Conservation (phyloP, 441 rosid species). For the Kokia cookei region DNA sequence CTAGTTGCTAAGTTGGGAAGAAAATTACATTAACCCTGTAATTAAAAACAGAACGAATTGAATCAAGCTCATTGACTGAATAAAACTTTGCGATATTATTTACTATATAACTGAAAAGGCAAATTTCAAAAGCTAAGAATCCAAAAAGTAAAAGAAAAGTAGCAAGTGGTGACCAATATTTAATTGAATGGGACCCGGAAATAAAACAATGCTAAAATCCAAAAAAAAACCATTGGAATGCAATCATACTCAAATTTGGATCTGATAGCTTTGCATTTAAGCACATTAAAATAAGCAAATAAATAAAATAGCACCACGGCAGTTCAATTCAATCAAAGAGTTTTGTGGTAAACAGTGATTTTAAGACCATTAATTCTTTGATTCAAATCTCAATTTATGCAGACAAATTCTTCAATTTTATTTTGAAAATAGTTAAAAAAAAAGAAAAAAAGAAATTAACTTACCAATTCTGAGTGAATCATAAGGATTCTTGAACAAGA, state of each 20-base stretch:
- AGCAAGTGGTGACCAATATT: not conserved
- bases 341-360: not conserved
- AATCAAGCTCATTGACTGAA: too few relatives aligned
- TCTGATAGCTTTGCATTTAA: not conserved
- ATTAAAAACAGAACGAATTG: too few relatives aligned
- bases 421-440: not conserved
- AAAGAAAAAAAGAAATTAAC: not conserved
- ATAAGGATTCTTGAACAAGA: slow-evolving; percentile 51
- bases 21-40: too few relatives aligned
- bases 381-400: not conserved
- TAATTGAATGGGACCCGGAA: not conserved
- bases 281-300: not conserved
- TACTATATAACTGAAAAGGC: not conserved
- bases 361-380: not conserved
- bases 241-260: not conserved
- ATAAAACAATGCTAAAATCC: not conserved
- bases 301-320: not conserved
- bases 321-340: not conserved
- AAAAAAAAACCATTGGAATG: not conserved
- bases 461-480: slow-evolving; percentile 43
- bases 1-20: too few relatives aligned
- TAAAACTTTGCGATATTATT: too few relatives aligned
- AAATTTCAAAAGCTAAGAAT: not conserved
- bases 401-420: not conserved
- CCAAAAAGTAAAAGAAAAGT: too few relatives aligned